Evolutionary conservation across 1,139 yeast genomes (phyloP).

Genomic region (Hanseniaspora gamundiae): DNA sequence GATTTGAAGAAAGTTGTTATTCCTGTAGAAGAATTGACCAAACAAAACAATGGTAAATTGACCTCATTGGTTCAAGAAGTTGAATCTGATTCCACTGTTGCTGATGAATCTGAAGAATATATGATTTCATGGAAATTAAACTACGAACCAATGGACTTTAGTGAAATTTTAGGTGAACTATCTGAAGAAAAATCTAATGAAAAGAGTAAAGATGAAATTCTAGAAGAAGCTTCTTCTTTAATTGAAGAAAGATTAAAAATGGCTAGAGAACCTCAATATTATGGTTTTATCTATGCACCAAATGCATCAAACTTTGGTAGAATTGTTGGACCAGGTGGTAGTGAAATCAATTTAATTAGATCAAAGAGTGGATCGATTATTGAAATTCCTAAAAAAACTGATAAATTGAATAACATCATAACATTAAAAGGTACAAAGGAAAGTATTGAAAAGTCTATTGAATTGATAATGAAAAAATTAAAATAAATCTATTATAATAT

Average conservation of each 20-base stretch:
- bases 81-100: conserved; percentile 10
- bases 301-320: conserved; percentile 38
- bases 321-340: conserved; percentile 70
- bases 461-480: conserved; percentile 22
- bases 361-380: conserved; percentile 45
- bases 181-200: conserved; percentile 19
- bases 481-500: conserved; percentile 8
- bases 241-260: conserved; percentile 26
- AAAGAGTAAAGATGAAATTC: conserved; percentile 15
- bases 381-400: conserved; percentile 49
- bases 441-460: conserved; percentile 32
- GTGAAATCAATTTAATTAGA: conserved; percentile 53
- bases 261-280: conserved; percentile 25
- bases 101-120: conserved; percentile 23
- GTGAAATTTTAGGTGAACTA: conserved; percentile 29
- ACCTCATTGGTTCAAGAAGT: conserved; percentile 37
- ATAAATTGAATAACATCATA: conserved; percentile 37
- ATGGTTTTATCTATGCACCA: conserved; percentile 40
- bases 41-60: conserved; percentile 30
- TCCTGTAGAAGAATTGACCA: conserved; percentile 42
- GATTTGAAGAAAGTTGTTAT: conserved; percentile 24
- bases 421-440: conserved; percentile 32
- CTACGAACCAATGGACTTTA: conserved; percentile 24
- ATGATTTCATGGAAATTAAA: conserved; percentile 55
- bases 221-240: conserved; percentile 17